phyloP scores from a whole-genome alignment of 2,329 filamentous ascomycete species.

The Thermothelomyces thermophilus region DNA sequence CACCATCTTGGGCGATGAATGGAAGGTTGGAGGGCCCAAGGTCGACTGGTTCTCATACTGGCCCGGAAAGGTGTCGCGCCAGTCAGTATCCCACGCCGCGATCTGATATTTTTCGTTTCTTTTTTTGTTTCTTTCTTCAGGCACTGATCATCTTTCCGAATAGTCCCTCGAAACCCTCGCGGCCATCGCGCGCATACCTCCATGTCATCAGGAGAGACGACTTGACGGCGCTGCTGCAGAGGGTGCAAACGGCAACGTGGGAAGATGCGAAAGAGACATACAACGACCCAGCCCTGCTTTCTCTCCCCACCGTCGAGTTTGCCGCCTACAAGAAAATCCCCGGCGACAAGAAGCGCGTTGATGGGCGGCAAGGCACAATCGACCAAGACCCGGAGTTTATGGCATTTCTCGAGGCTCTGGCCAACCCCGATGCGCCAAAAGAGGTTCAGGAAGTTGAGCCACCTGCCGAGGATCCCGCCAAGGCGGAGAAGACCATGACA shows the following conservation, averaged over 20 bases:
- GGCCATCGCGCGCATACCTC: conserved; percentile 73
- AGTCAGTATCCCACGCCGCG: conserved; percentile 50
- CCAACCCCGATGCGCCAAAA: conserved; percentile 54
- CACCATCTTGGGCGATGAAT: conserved; percentile 65
- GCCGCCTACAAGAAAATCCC: conserved; percentile 80
- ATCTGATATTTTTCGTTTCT: too few relatives aligned
- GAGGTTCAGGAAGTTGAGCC: conserved; percentile 45
- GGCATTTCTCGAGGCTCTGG: conserved; percentile 80
- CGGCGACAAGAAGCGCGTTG: conserved; percentile 64
- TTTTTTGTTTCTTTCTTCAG: too few relatives aligned
- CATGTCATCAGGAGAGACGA: conserved; percentile 68
- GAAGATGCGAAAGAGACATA: conserved; percentile 75
- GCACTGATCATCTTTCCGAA: conserved; percentile 49
- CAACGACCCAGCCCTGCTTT: conserved; percentile 64
- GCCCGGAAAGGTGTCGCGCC: conserved; percentile 67
- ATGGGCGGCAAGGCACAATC: conserved; percentile 86
- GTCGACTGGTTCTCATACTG: conserved; percentile 74
- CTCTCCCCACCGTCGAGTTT: conserved; percentile 74
- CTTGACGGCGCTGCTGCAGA: conserved; percentile 60
- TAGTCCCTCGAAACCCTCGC: conserved; percentile 77
- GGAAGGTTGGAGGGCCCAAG: conserved; percentile 73
- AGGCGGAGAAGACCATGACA: conserved; percentile 61
- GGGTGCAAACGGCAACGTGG: conserved; percentile 63
- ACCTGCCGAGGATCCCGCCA: conserved; percentile 43
- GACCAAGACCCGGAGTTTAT: conserved; percentile 96